These are phyloP conservation scores for Globisporangium barbulae DNA, from an alignment of 352 stramenopile species.

Conservation along the genomic window DNA sequence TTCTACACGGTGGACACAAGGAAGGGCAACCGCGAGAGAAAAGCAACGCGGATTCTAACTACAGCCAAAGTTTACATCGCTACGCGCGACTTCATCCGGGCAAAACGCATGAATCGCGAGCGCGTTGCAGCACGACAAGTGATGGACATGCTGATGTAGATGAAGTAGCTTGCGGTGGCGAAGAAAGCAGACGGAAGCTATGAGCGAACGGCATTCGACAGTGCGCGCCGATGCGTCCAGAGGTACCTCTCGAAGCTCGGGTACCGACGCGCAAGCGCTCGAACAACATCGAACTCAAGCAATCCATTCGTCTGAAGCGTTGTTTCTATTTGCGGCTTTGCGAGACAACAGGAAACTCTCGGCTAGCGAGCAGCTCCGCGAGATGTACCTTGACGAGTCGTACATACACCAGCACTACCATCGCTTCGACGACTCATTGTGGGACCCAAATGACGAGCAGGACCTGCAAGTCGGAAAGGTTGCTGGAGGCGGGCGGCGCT, in stretches of 20 bases:
- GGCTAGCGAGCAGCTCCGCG: not conserved
- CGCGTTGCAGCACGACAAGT: not conserved
- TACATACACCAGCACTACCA: constrained; percentile 7
- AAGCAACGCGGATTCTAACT: not conserved
- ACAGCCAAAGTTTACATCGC: not conserved
- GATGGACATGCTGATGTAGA: not conserved
- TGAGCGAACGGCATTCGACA: not conserved
- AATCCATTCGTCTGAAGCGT: not conserved
- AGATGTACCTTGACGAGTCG: not conserved
- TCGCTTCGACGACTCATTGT: not conserved
- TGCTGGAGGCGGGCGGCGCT: not conserved
- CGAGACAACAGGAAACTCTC: not conserved
- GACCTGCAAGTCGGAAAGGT: constrained; percentile 1
- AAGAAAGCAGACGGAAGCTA: not conserved
- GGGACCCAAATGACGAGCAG: constrained; percentile 4
- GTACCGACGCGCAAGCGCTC: not conserved
- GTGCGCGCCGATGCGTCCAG: not conserved
- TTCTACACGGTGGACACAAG: not conserved
- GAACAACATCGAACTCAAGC: not conserved
- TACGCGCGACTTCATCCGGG: not conserved
- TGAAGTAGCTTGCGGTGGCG: not conserved
- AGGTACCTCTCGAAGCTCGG: not conserved
- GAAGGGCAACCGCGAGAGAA: not conserved
- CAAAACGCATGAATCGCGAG: not conserved
- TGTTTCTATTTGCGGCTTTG: not conserved